Percentiles rank a stretch among this genome's conserved stretches.
Evolutionary conservation across 257 asterid species (phyloP).

Genomic region (Scutellaria galericulata): DNA sequence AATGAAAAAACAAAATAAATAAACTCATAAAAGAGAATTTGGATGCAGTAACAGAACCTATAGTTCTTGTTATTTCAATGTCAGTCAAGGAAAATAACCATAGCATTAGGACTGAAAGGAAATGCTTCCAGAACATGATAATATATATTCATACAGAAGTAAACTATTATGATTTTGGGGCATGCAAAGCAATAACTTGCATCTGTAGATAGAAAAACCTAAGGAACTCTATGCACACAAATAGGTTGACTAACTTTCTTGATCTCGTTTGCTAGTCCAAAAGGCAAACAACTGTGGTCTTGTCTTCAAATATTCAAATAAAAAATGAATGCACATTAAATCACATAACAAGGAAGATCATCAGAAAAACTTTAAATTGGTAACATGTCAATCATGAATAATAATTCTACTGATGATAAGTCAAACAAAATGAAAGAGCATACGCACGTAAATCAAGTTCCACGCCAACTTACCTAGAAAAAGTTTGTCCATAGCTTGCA

Average conservation of each 20-base stretch:
- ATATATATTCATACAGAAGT: neutral
- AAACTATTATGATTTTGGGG: neutral
- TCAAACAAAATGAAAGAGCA: neutral
- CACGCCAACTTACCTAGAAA: slow-evolving; percentile 75
- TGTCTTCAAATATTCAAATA: neutral
- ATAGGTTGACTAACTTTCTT: neutral
- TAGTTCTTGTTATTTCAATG: too few species aligned
- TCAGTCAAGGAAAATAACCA: too few species aligned
- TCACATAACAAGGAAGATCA: slow-evolving; percentile 3
- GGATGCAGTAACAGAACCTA: too few species aligned
- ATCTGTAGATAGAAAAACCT: slow-evolving; percentile 4
- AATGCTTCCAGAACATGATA: neutral
- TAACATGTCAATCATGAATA: slow-evolving; percentile 10
- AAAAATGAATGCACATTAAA: neutral
- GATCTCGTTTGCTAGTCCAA: neutral
- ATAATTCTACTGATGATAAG: neutral
- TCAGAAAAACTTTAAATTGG: neutral
- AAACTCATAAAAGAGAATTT: too few species aligned
- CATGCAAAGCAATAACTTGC: neutral
- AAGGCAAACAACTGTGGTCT: neutral
- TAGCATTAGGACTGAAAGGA: neutral
- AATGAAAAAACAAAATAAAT: neutral
- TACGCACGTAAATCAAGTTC: slow-evolving; percentile 21
- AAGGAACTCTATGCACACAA: neutral
- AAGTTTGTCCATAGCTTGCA: slow-evolving; percentile 97